A percentile compares a stretch with the other conserved stretches of the same genome.
Evolutionary conservation across 2,329 filamentous ascomycete genomes (phyloP).

Genomic region (Geosmithia flava): DNA sequence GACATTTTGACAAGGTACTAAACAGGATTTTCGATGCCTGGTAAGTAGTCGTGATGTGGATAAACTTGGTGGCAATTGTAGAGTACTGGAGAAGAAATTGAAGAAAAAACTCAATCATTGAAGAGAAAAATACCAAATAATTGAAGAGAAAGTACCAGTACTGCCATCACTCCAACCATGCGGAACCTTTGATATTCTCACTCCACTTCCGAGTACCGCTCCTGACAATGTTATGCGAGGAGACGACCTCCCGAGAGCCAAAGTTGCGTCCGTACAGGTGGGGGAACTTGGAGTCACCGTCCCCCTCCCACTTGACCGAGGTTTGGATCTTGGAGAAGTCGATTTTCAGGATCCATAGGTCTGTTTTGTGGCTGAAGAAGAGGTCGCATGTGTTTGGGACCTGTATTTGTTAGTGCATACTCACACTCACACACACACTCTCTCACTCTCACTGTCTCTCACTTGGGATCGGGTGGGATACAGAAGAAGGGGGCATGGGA

Average conservation of each 20-base stretch:
- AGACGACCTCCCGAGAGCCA: slow-evolving; percentile 36
- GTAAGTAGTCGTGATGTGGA: too few species aligned
- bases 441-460: background rate
- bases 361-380: slow-evolving; percentile 25
- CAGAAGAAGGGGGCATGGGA: too few species aligned
- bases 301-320: slow-evolving; percentile 37
- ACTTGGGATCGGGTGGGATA: too few species aligned
- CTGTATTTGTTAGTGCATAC: slow-evolving; percentile 12
- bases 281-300: slow-evolving; percentile 30
- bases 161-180: slow-evolving; percentile 33
- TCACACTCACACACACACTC: too few species aligned
- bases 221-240: slow-evolving; percentile 30
- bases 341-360: slow-evolving; percentile 41
- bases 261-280: slow-evolving; percentile 45
- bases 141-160: too few species aligned
- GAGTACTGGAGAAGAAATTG: too few species aligned
- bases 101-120: too few species aligned
- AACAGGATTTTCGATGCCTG: too few species aligned
- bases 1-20: too few species aligned
- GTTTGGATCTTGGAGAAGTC: slow-evolving; percentile 30
- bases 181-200: slow-evolving; percentile 23
- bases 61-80: too few species aligned
- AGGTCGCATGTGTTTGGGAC: slow-evolving; percentile 29
- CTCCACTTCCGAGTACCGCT: slow-evolving; percentile 32
- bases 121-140: too few species aligned